Percentiles rank a stretch among this genome's conserved stretches.
Evolutionary conservation across 768 basidiomycete genomes (phyloP).

Genomic region (Amanita pallidorosea): DNA sequence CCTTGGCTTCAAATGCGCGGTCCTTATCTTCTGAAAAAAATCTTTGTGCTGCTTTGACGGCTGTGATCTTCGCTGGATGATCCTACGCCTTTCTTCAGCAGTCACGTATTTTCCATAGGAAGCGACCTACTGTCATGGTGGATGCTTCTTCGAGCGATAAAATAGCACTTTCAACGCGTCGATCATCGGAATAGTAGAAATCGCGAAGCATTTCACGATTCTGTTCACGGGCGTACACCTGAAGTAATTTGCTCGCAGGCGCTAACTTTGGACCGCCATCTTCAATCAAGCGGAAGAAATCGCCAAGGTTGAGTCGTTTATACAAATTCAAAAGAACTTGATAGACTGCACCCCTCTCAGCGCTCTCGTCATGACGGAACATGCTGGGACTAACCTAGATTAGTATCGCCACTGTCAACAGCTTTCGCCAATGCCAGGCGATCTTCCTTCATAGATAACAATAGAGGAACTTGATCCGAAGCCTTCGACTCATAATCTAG

Average conservation of each 20-base stretch:
- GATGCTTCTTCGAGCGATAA: constrained; percentile 78
- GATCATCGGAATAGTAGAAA: constrained; percentile 96
- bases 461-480: constrained; percentile 88
- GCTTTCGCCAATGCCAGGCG: constrained; percentile 79
- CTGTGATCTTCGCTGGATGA: constrained; percentile 53
- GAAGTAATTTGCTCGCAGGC: constrained; percentile 69
- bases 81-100: constrained; percentile 36
- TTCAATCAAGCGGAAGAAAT: constrained; percentile 91
- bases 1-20: constrained; percentile 83
- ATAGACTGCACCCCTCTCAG: constrained; percentile 54
- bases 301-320: constrained; percentile 72
- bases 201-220: constrained; percentile 88
- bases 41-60: constrained; percentile 78
- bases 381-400: constrained; percentile 53
- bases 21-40: constrained; percentile 96
- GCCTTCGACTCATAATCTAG: constrained; percentile 86
- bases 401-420: constrained; percentile 90
- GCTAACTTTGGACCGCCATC: constrained; percentile 71
- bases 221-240: constrained; percentile 86
- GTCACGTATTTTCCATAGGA: background rate
- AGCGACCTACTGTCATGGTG: constrained; percentile 39
- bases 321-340: constrained; percentile 86
- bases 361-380: background rate
- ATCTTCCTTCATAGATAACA: constrained; percentile 93
- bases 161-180: constrained; percentile 88